These are phyloP conservation scores for Apophysomyces trapeziformis DNA, from an alignment of 371 early-diverging fungal genomes.

Conservation along the genomic window DNA sequence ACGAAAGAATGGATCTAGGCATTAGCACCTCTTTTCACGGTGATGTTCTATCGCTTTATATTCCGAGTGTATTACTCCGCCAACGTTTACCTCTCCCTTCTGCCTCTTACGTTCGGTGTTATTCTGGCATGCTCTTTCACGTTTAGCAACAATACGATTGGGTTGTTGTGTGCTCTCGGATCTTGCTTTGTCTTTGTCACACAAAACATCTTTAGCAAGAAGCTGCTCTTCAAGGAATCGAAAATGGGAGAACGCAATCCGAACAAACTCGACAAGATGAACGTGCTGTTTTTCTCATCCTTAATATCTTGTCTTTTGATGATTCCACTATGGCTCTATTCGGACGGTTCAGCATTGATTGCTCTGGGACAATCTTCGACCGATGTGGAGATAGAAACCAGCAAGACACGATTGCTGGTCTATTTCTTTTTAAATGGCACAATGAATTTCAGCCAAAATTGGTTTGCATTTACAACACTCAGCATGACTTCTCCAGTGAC, in stretches of 20 bases:
- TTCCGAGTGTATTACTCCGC: slow-evolving; percentile 67
- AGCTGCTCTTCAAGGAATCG: slow-evolving; percentile 64
- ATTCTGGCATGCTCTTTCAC: slow-evolving; percentile 66
- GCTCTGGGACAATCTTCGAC: not conserved
- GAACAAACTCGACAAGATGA: slow-evolving; percentile 84
- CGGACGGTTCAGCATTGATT: slow-evolving; percentile 66
- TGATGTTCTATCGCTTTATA: slow-evolving; percentile 72
- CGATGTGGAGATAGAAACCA: not conserved
- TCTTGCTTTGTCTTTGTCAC: slow-evolving; percentile 82
- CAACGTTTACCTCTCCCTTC: slow-evolving; percentile 73
- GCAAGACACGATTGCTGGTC: slow-evolving; percentile 26
- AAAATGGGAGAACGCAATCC: slow-evolving; percentile 45
- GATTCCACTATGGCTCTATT: slow-evolving; percentile 83
- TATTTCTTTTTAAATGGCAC: slow-evolving; percentile 80
- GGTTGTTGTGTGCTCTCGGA: slow-evolving; percentile 72
- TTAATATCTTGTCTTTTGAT: slow-evolving; percentile 71
- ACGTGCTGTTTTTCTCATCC: slow-evolving; percentile 80
- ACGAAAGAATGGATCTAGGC: slow-evolving; percentile 55
- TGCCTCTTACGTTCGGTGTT: slow-evolving; percentile 87
- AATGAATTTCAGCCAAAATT: slow-evolving; percentile 79
- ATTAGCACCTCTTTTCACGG: slow-evolving; percentile 88
- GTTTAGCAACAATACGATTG: slow-evolving; percentile 61
- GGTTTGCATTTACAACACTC: slow-evolving; percentile 82
- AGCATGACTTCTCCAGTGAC: slow-evolving; percentile 84
- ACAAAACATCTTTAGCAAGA: slow-evolving; percentile 86